Evolutionary conservation across 2,329 filamentous ascomycete species (phyloP), one percentile per base, ranked within the genome.

Genomic region (Stachybotrys chlorohalonatus): DNA sequence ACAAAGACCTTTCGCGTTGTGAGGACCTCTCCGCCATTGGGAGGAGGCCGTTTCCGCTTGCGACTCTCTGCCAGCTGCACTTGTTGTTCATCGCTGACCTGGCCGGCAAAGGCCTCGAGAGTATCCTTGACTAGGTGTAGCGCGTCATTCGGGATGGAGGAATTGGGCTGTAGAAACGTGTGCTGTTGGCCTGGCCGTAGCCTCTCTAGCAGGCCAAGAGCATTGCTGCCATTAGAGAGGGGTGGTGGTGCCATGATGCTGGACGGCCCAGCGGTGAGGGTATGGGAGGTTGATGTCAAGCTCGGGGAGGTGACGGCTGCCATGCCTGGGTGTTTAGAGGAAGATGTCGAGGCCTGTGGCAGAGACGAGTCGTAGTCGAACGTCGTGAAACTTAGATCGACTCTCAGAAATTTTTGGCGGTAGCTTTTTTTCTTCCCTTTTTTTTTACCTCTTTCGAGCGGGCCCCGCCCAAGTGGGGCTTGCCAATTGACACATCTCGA

Each of bases 1-100:
- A 90, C 77, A 67, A 96, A 89, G 15, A 99, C 76, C 70, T 89
- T 91, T 63, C 88, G 86, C 63, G 96, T 75, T 63, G 90, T 90
- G 59, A 96, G 66, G 1, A 87, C 74, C 59, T 81, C 71, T 52
- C 78, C 73, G 31, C 71, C 72, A 5, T 68, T 70, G 31, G 70
- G 69, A 49, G 79, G 76, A 8, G 77, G 78, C 60, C 89, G 79
- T 76, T 94, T 95, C 58, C 89, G 79, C 75, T 95, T 95, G 70
- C 82, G 85, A 62, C 84, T 85, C 59, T 87, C 82, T 60, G 86
- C 85, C 60, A 88, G 75, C 55, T 85, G 80, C 63, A 80, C 75
- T 56, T 82, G 77, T 68, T 96, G 91, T 61, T 86, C 80, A 58
- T 90, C 82, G 61, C 85, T 85, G 36, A 96, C 78, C 54, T 84